These are phyloP conservation scores for Debaryomycetaceae sp. DNA, from an alignment of 1,139 yeast genomes.

Conservation along the genomic window DNA sequence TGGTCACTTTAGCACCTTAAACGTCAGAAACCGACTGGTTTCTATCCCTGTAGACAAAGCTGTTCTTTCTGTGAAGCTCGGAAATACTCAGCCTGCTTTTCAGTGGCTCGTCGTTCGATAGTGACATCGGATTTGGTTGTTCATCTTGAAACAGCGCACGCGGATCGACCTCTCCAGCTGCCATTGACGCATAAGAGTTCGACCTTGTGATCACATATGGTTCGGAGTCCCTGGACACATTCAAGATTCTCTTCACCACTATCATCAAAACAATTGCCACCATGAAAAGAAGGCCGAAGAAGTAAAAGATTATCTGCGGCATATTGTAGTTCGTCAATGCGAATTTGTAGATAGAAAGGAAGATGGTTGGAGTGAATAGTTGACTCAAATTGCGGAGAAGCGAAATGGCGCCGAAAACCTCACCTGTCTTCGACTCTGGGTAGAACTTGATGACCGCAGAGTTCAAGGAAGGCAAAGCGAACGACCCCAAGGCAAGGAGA, in stretches of 20 bases:
- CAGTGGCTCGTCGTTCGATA: too few relatives aligned
- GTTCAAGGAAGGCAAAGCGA: conserved; percentile 30
- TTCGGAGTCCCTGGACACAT: conserved; percentile 1
- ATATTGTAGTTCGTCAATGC: conserved; percentile 2
- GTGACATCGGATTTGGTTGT: too few relatives aligned
- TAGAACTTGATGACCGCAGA: conserved; percentile 36
- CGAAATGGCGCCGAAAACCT: conserved; percentile 37
- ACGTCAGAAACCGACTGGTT: neutral
- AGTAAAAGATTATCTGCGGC: conserved; percentile 5
- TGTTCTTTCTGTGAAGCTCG: conserved; percentile 7
- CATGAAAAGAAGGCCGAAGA: neutral
- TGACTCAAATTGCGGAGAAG: conserved; percentile 23
- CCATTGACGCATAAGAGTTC: neutral
- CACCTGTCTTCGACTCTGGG: conserved; percentile 39
- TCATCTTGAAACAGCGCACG: too few relatives aligned
- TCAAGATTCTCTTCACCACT: conserved; percentile 3
- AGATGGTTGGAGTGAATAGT: conserved; percentile 17
- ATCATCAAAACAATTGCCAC: neutral
- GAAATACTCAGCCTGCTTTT: conserved; percentile 1
- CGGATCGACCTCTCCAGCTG: too few relatives aligned
- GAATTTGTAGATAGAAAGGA: conserved; percentile 21
- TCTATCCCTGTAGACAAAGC: conserved; percentile 4
- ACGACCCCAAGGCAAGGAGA: conserved; percentile 48
- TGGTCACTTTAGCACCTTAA: neutral
- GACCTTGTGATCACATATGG: conserved; percentile 2